Evolutionary conservation across 75 land plant species (phyloP).

Genomic region (Cryptomeria japonica): DNA sequence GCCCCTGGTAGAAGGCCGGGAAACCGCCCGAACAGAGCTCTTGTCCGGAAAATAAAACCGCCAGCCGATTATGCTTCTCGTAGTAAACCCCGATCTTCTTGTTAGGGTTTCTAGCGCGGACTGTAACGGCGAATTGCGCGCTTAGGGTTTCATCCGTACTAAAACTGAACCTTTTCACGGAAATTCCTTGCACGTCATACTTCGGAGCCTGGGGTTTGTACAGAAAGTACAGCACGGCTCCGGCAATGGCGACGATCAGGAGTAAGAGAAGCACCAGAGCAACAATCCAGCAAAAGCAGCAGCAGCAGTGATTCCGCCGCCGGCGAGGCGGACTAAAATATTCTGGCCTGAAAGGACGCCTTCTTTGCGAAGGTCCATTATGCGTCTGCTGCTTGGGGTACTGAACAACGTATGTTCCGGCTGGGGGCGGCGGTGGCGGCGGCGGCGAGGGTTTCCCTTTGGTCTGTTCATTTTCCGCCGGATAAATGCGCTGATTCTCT

Average conservation of each 20-base stretch:
- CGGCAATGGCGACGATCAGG: slow-evolving; percentile 32
- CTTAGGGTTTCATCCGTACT: slow-evolving; percentile 13
- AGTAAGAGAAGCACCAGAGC: slow-evolving; percentile 11
- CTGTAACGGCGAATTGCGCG: slow-evolving; percentile 44
- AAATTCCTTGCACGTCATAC: slow-evolving; percentile 33
- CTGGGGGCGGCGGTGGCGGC: not conserved
- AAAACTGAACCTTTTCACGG: slow-evolving; percentile 30
- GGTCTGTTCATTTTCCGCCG: not conserved
- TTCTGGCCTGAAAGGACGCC: slow-evolving; percentile 24
- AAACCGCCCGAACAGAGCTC: slow-evolving; percentile 37
- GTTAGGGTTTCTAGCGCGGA: slow-evolving; percentile 73
- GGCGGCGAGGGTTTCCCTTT: not conserved
- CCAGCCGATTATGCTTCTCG: slow-evolving; percentile 29
- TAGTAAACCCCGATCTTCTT: slow-evolving; percentile 76
- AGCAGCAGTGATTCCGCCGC: slow-evolving; percentile 32
- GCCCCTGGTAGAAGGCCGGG: slow-evolving; percentile 67
- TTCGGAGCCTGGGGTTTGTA: slow-evolving; percentile 27
- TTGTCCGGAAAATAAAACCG: slow-evolving; percentile 29
- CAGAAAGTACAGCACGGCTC: slow-evolving; percentile 35
- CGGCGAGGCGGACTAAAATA: slow-evolving; percentile 15
- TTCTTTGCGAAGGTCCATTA: slow-evolving; percentile 15
- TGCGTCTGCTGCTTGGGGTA: slow-evolving; percentile 51
- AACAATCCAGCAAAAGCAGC: slow-evolving; percentile 15
- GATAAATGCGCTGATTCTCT: not conserved
- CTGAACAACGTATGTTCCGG: slow-evolving; percentile 51